Evolutionary conservation across 805 yeast species (phyloP).

Genomic region (Isabelozyma pseudorhagii): DNA sequence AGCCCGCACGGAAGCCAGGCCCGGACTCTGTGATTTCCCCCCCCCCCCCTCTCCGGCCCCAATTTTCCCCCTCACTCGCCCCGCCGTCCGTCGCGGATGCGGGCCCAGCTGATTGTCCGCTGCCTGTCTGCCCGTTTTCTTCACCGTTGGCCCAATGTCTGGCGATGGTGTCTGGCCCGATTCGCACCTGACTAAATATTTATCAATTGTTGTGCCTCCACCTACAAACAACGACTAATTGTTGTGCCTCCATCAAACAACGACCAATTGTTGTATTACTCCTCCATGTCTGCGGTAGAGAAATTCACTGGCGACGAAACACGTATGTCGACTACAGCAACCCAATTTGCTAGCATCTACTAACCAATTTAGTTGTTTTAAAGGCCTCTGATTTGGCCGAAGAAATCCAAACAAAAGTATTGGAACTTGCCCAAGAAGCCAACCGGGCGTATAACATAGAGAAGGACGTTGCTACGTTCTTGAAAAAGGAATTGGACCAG

Average conservation of each 20-base stretch:
- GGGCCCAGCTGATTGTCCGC: no score
- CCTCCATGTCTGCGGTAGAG: neutral
- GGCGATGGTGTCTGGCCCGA: neutral
- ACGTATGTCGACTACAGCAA: neutral
- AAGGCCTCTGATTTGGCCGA: constrained; percentile 47
- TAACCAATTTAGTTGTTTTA: constrained; percentile 29
- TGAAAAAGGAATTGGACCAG: constrained; percentile 67
- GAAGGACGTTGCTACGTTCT: constrained; percentile 61
- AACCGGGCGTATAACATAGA: constrained; percentile 42
- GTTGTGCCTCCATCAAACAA: neutral
- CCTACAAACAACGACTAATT: neutral
- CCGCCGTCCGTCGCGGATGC: no score
- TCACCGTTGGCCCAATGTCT: no score
- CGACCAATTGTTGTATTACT: neutral
- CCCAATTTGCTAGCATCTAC: constrained; percentile 4
- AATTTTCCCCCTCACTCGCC: no score
- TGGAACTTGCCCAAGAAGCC: constrained; percentile 46
- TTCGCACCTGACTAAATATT: neutral
- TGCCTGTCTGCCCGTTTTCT: no score
- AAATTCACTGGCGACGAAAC: neutral
- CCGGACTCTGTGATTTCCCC: no score
- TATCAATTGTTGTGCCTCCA: neutral
- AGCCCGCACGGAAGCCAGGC: no score
- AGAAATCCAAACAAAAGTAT: constrained; percentile 49
- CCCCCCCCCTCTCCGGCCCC: no score